Conservation (phyloP, 1,284 basidiomycete genomes). For the Heliocybe sulcata region DNA sequence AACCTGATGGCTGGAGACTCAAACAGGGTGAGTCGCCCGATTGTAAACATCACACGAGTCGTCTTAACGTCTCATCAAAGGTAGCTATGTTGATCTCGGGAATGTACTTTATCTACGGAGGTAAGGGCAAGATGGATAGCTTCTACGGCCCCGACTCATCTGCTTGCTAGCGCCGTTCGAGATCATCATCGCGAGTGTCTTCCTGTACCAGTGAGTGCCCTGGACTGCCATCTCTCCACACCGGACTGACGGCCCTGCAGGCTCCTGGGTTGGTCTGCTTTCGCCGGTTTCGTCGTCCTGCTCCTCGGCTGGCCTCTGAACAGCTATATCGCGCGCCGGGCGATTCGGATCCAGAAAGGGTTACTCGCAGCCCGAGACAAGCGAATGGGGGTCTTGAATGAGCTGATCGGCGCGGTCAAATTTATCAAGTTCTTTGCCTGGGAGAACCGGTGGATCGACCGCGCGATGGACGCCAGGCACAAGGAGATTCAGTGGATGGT, state of each 20-base stretch:
- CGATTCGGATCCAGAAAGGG: conserved; percentile 67
- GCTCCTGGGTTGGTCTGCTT: conserved; percentile 78
- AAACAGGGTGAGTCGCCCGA: conserved; percentile 10
- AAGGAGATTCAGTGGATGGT: conserved; percentile 64
- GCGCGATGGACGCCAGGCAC: conserved; percentile 48
- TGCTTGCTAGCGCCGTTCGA: conserved; percentile 65
- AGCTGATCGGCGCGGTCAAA: conserved; percentile 75
- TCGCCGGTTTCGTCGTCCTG: conserved; percentile 80
- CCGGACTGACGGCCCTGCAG: conserved; percentile 25
- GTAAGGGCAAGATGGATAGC: conserved; percentile 22
- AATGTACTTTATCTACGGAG: conserved; percentile 59
- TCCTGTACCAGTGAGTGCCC: conserved; percentile 69
- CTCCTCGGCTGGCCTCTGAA: conserved; percentile 72
- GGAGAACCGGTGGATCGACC: conserved; percentile 70
- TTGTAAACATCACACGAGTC: neutral
- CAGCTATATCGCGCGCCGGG: conserved; percentile 52
- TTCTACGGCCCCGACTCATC: neutral
- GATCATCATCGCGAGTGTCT: conserved; percentile 65
- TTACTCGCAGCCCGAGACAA: conserved; percentile 72
- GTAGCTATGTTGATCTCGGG: conserved; percentile 37
- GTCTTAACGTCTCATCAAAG: neutral
- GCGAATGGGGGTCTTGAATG: conserved; percentile 81
- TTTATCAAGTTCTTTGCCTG: conserved; percentile 88
- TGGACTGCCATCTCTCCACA: conserved; percentile 7
- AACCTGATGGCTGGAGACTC: conserved; percentile 62